Evolutionary conservation across 2,329 filamentous ascomycete species (phyloP).

Genomic region (Onygenales sp.): DNA sequence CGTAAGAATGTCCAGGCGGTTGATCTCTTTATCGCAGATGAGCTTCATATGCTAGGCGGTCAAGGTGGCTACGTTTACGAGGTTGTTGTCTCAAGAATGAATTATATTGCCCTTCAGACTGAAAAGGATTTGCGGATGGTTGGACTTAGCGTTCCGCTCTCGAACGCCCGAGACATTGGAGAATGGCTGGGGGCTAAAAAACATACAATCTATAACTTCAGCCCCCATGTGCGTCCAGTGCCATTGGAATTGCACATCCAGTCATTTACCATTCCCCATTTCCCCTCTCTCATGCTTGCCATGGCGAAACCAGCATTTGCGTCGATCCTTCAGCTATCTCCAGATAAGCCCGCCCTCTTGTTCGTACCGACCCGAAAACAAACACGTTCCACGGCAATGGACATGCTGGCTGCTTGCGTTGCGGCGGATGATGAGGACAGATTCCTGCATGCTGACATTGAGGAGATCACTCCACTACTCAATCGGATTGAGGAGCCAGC

Average conservation of each 20-base stretch:
- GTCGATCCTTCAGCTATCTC: conserved; percentile 77
- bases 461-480: conserved; percentile 74
- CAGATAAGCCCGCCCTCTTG: conserved; percentile 79
- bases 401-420: conserved; percentile 77
- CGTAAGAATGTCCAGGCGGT: conserved; percentile 91
- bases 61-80: conserved; percentile 85
- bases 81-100: conserved; percentile 94
- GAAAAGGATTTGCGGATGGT: conserved; percentile 79
- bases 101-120: conserved; percentile 83
- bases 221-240: conserved; percentile 77
- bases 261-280: conserved; percentile 90
- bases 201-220: conserved; percentile 98
- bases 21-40: conserved; percentile 86
- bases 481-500: conserved; percentile 77
- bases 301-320: conserved; percentile 94
- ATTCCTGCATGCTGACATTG: conserved; percentile 75
- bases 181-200: conserved; percentile 98
- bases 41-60: conserved; percentile 86
- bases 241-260: conserved; percentile 91
- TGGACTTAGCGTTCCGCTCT: conserved; percentile 80
- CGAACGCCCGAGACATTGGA: conserved; percentile 86
- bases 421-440: conserved; percentile 87
- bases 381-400: conserved; percentile 73
- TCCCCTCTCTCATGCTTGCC: conserved; percentile 94
- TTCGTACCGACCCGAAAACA: conserved; percentile 94